Evolutionary conservation across 768 basidiomycete species (phyloP).

Genomic region (Chalciporus sphaerocephalus): DNA sequence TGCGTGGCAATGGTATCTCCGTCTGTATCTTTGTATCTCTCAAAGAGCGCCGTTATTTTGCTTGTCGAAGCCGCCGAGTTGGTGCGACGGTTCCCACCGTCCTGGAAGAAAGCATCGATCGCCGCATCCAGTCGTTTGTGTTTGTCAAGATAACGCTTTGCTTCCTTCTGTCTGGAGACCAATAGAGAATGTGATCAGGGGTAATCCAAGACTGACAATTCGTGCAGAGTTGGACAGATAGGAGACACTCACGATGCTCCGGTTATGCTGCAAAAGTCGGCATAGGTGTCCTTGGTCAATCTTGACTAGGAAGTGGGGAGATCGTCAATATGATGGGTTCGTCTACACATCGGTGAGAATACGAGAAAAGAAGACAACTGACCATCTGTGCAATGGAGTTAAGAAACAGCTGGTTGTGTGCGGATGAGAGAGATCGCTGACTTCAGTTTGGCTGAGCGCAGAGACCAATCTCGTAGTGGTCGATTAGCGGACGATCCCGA

Average conservation of each 20-base stretch:
- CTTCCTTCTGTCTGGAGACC: constrained; percentile 43
- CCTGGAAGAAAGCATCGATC: constrained; percentile 67
- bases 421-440: not conserved
- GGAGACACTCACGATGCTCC: constrained; percentile 57
- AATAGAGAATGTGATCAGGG: constrained; percentile 3
- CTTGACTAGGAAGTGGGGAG: constrained; percentile 20
- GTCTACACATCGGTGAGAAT: not conserved
- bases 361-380: constrained; percentile 5
- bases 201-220: not conserved
- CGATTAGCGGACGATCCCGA: constrained; percentile 19
- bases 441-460: not conserved
- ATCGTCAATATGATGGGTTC: not conserved
- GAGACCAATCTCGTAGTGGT: not conserved
- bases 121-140: constrained; percentile 69
- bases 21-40: constrained; percentile 63
- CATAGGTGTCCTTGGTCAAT: constrained; percentile 40
- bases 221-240: not conserved
- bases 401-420: not conserved
- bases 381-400: constrained; percentile 18
- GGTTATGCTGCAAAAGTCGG: constrained; percentile 64
- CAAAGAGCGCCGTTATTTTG: constrained; percentile 57
- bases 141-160: constrained; percentile 63
- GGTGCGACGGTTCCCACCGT: constrained; percentile 21
- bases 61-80: constrained; percentile 41
- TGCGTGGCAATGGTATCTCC: constrained; percentile 66